Base-by-base conservation (phyloP, 169 alveolate genomes). In the Ichthyophthirius multifiliis region DNA sequence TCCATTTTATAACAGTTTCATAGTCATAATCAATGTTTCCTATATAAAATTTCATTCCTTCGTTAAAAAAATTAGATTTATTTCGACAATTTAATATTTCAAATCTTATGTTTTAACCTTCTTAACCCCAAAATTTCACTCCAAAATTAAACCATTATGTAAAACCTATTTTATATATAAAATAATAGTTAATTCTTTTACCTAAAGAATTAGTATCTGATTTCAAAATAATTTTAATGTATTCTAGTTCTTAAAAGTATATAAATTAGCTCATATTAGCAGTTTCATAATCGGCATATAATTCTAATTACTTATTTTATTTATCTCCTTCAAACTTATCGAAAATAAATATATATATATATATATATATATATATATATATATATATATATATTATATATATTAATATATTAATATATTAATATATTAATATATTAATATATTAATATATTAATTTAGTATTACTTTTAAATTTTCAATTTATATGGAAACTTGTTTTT, bases 71-170 rank as follows among this genome's bases (percentile, higher is more conserved):
- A 1, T 34, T 27, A 55, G 23, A n/a, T 6, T 34, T 55, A n/a
- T 55, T 55, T 39, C 31, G 23, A 27, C 31, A 9, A 7, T 55
- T 55, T 15, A 23, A 34, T 4, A 55, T 55, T 4, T 34, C 23
- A 55, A 55, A 55, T 15, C 43, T 55, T 1, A 55, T 18, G 23
- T 55, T 55, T 12, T 27, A 39, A 55, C 43, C 43, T 10, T 55
- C 34, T 13, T 23, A 27, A 27, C 71, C 71, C 71, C 71, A 55
- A 55, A 20, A 55, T 55, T 55, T 55, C 23, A 55, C 71, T 27
- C 71, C 71, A 27, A 55, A 55, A 55, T 20, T 27, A 23, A 55
- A 55, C 71, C 71, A 55, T 55, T 55, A 55, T 27, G 71, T 39
- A 27, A 55, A 55, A 4, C 71, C 71, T 55, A 20, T 18, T 55